A percentile compares a stretch with the other conserved stretches of the same genome.
Conservation (phyloP, 129 eudicot genomes). For the Helianthus tuberosus region DNA sequence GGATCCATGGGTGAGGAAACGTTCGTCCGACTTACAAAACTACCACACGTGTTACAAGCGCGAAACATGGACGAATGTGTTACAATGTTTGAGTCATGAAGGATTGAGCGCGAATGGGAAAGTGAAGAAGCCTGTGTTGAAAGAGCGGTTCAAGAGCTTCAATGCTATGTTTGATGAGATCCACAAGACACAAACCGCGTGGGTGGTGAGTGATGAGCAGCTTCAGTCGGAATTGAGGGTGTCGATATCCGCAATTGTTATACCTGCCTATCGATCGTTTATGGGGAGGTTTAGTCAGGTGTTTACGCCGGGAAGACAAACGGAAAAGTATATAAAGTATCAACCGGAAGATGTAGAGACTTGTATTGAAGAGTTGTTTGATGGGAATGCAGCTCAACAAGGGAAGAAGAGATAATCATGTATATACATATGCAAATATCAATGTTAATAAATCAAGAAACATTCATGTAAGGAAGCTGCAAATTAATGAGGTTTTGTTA, state of each 20-base stretch:
- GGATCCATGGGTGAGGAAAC: conserved; percentile 59
- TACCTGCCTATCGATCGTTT: conserved; percentile 82
- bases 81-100: conserved; percentile 59
- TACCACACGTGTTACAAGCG: conserved; percentile 72
- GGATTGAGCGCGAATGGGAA: conserved; percentile 71
- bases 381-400: conserved; percentile 47
- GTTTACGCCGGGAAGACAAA: conserved; percentile 85
- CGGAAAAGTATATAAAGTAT: conserved; percentile 85
- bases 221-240: conserved; percentile 87
- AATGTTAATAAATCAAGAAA: not conserved
- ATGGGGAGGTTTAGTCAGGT: conserved; percentile 74
- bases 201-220: conserved; percentile 88
- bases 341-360: conserved; percentile 87
- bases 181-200: conserved; percentile 57
- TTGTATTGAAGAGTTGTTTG: conserved; percentile 70
- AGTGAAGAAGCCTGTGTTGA: conserved; percentile 70
- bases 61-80: conserved; percentile 70
- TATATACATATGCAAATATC: not conserved
- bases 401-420: conserved; percentile 35
- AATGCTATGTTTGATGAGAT: conserved; percentile 81
- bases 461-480: not conserved
- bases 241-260: conserved; percentile 72
- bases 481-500: no score
- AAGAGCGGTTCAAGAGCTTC: conserved; percentile 83
- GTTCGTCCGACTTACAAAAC: conserved; percentile 56